These are phyloP conservation scores for Guadua angustifolia DNA, from an alignment of 176 grass and related monocot species.

Conservation along the genomic window DNA sequence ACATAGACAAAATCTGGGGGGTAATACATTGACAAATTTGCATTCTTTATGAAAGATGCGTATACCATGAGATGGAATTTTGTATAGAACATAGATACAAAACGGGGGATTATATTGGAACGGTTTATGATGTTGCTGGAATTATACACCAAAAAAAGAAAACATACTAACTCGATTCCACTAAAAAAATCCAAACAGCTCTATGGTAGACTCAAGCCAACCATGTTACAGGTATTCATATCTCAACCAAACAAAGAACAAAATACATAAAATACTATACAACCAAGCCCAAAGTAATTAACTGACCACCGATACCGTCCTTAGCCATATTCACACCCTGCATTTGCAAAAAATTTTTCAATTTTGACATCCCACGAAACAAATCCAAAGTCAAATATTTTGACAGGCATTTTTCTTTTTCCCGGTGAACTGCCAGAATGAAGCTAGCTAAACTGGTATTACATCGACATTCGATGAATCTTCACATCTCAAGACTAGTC, in stretches of 20 bases:
- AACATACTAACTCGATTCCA: slow-evolving; percentile 20
- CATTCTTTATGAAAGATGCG: slow-evolving; percentile 23
- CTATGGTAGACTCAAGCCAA: slow-evolving; percentile 42
- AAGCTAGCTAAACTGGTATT: slow-evolving; percentile 64
- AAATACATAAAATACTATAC: slow-evolving; percentile 53
- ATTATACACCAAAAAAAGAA: slow-evolving; percentile 18
- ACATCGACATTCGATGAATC: slow-evolving; percentile 72
- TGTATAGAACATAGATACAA: neutral
- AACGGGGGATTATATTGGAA: neutral
- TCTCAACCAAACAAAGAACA: slow-evolving; percentile 25
- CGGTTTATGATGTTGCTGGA: neutral
- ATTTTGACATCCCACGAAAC: slow-evolving; percentile 37
- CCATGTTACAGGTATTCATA: slow-evolving; percentile 47
- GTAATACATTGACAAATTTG: slow-evolving; percentile 1
- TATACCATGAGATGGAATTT: neutral
- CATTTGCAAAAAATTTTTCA: slow-evolving; percentile 43
- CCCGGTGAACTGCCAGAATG: neutral
- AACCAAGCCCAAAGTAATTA: slow-evolving; percentile 33
- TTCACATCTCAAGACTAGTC: slow-evolving; percentile 66
- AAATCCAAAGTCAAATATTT: slow-evolving; percentile 45
- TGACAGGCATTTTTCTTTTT: slow-evolving; percentile 1
- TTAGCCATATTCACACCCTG: slow-evolving; percentile 52
- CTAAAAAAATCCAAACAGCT: slow-evolving; percentile 35
- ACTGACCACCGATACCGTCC: slow-evolving; percentile 18
- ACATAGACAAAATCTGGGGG: neutral